Base-by-base conservation (phyloP, 257 asterid genomes). In the Osmanthus fragrans region DNA sequence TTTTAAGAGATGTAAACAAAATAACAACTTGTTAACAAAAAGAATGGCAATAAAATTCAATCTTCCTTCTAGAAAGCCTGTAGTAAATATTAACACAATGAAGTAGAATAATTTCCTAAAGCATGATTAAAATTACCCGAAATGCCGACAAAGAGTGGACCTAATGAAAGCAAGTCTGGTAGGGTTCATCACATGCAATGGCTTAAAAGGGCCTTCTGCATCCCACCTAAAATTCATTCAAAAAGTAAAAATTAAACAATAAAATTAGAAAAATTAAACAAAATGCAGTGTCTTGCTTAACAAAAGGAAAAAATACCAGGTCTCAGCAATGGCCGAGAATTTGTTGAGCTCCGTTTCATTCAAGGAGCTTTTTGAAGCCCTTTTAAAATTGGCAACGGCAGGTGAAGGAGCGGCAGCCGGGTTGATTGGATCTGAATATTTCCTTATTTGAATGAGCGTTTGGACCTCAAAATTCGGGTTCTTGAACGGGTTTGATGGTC, bases 101-200 rank as follows among this genome's bases (percentile, higher is more conserved):
- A 47, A 16, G 58, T 47, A 47, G n/a, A 47, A 15, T 47, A 16
- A 47, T 47, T 47, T 47, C n/a, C 8, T 47, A 47, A 47, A 47
- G n/a, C 58, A 47, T 47, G 58, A 47, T 0, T 47, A 49, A 78
- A 54, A 81, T 84, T 87, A 95, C 99, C 98, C 89, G 79, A 96
- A 96, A 89, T 96, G 99, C 45, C 97, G 95, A 82, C 98, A 96
- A 75, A 96, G 82, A 0, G 95, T 86, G 37, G 97, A 92, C 92
- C 98, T 87, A 80, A 96, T 91, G 77, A 96, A 96, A 81, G 98
- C 97, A 82, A 96, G 91, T 78, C 99, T 93, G 19, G 98, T 92
- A 58, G 97, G 99, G 76, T 96, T 96, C 93, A 96, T 89, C 64
- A 47, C 85, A 83, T 93, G 99, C 85, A 96, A 73, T 75, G 97